A percentile compares a stretch with the other conserved stretches of the same genome.
Conservation (phyloP, 441 rosid species). For the Eutrema salsugineum region DNA sequence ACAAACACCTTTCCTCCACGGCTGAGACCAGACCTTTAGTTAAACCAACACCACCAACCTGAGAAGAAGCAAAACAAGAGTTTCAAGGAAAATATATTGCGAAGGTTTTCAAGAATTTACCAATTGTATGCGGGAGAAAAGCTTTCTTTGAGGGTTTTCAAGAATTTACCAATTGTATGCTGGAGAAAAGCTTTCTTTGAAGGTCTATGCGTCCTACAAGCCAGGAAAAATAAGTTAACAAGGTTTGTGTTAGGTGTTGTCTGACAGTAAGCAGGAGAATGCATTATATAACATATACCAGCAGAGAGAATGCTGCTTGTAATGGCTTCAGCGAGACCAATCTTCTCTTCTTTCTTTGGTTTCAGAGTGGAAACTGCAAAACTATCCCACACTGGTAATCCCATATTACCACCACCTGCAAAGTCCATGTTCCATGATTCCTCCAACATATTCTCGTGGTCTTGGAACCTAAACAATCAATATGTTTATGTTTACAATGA, state of each 20-base stretch:
- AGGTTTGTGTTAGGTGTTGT: background rate
- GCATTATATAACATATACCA: conserved; percentile 43
- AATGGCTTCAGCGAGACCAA: conserved; percentile 97
- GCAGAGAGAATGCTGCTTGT: conserved; percentile 84
- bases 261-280: conserved; percentile 2
- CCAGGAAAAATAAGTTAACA: background rate
- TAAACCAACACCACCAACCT: conserved; percentile 97
- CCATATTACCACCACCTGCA: conserved; percentile 78
- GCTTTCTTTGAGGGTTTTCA: conserved; percentile 54
- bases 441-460: conserved; percentile 92
- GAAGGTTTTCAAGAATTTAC: conserved; percentile 37
- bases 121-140: conserved; percentile 88
- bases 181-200: conserved; percentile 83
- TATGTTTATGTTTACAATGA: conserved; percentile 1
- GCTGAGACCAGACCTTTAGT: conserved; percentile 73
- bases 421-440: conserved; percentile 89
- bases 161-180: conserved; percentile 79
- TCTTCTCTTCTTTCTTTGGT: conserved; percentile 94
- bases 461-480: conserved; percentile 59
- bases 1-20: conserved; percentile 79
- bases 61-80: conserved; percentile 23
- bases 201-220: conserved; percentile 86
- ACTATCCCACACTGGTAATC: conserved; percentile 83
- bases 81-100: background rate
- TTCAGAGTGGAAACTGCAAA: conserved; percentile 54